Evolutionary conservation across 2,329 filamentous ascomycete genomes (phyloP).

Genomic region (Hortaea werneckii): DNA sequence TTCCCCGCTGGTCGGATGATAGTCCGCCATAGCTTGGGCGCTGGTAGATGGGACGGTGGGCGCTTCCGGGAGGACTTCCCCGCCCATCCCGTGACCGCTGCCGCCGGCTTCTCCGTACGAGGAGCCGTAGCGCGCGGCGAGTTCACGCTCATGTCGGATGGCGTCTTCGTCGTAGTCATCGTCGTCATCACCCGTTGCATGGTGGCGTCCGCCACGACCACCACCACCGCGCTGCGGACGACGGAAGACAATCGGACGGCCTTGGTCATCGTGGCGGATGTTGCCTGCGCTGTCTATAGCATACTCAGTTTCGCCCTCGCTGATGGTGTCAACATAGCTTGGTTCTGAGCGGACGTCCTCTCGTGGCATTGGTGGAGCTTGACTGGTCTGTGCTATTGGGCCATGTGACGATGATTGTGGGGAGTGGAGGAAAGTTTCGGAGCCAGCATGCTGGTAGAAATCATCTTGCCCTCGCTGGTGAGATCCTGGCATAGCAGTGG

Average conservation of each 20-base stretch:
- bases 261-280: conserved; percentile 51
- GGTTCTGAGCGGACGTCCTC: conserved; percentile 15
- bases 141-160: conserved; percentile 27
- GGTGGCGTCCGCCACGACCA: too few species aligned
- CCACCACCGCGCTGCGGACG: conserved; percentile 11
- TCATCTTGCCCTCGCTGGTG: conserved; percentile 11
- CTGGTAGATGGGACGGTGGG: conserved; percentile 20
- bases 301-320: conserved; percentile 65
- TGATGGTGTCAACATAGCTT: conserved; percentile 36
- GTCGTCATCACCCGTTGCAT: conserved; percentile 1
- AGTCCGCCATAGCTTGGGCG: conserved; percentile 24
- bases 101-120: conserved; percentile 8
- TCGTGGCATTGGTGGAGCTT: conserved; percentile 24
- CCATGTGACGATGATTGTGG: conserved; percentile 12
- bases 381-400: conserved; percentile 1
- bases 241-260: conserved; percentile 48
- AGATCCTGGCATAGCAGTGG: not conserved
- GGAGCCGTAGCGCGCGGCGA: conserved; percentile 36
- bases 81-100: not conserved
- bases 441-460: conserved; percentile 39
- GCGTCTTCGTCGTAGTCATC: conserved; percentile 9
- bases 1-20: conserved; percentile 11
- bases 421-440: conserved; percentile 21
- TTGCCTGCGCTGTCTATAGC: conserved; percentile 52
- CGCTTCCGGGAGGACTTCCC: conserved; percentile 19